Percentiles rank a stretch among this genome's conserved stretches.
Evolutionary conservation across 768 basidiomycete species (phyloP).

Genomic region (Tremella mesenterica): DNA sequence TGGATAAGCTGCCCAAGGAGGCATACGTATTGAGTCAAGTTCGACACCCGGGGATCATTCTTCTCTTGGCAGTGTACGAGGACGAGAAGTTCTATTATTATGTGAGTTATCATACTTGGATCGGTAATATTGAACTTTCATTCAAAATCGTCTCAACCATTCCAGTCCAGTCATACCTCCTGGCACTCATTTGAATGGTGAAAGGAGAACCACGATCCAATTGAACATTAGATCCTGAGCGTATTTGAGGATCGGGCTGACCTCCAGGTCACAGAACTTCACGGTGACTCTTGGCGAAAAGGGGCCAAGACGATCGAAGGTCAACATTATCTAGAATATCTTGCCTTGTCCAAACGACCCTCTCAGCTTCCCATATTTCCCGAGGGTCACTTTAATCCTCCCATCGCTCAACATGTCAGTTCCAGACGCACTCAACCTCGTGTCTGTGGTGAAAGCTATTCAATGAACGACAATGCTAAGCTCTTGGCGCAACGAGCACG

Average conservation of each 20-base stretch:
- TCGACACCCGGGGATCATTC: constrained; percentile 73
- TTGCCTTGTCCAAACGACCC: no score
- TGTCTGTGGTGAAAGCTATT: no score
- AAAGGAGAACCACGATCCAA: no score
- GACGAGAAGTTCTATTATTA: constrained; percentile 78
- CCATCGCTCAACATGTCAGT: no score
- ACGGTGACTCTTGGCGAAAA: constrained; percentile 73
- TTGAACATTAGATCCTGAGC: not conserved
- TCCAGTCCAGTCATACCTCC: no score
- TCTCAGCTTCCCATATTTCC: no score
- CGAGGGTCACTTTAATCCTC: no score
- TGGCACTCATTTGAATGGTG: not conserved
- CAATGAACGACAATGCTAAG: constrained; percentile 14
- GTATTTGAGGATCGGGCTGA: not conserved
- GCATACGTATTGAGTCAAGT: constrained; percentile 61
- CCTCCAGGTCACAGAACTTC: constrained; percentile 74
- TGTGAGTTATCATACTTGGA: constrained; percentile 57
- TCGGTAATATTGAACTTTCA: no score
- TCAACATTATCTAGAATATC: no score
- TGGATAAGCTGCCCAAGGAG: constrained; percentile 56
- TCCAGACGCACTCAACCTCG: no score
- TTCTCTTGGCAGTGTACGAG: constrained; percentile 74
- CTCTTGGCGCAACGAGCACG: constrained; percentile 1
- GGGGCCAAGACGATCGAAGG: no score
- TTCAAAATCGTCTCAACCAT: no score